Percentiles rank a stretch among this genome's conserved stretches.
phyloP scores from a whole-genome alignment of 495 filamentous ascomycete species.

The Diplogelasinospora grovesii region DNA sequence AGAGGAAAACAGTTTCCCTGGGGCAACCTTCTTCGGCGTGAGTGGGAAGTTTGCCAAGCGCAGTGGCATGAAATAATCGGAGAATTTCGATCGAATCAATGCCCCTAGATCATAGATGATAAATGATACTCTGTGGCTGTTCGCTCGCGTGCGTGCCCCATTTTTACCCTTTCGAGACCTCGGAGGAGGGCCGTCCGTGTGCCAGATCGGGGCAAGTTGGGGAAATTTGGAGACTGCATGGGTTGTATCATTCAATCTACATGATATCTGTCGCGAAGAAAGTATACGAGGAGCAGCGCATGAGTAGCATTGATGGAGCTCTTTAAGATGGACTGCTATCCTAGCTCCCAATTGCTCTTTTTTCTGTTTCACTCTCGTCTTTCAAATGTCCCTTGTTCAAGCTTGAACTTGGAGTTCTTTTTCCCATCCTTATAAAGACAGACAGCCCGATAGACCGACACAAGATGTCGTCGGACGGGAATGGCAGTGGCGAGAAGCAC shows the following conservation, averaged over 20 bases:
- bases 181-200: slow-evolving; percentile 21
- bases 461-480: slow-evolving; percentile 29
- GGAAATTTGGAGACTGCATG: slow-evolving; percentile 5
- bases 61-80: too few relatives aligned
- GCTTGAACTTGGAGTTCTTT: background rate
- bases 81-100: slow-evolving; percentile 8
- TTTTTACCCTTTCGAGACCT: slow-evolving; percentile 18
- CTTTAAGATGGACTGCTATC: slow-evolving; percentile 1
- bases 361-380: background rate
- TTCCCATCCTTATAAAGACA: background rate
- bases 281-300: too few relatives aligned
- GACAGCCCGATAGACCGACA: background rate
- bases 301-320: too few relatives aligned
- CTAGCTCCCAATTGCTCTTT: background rate
- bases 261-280: too few relatives aligned
- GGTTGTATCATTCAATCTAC: background rate
- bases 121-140: too few relatives aligned
- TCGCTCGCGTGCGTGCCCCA: too few relatives aligned
- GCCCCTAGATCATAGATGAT: background rate
- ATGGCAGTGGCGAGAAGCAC: slow-evolving; percentile 20
- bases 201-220: slow-evolving; percentile 2
- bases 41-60: too few relatives aligned
- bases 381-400: slow-evolving; percentile 1
- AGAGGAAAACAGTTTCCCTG: too few relatives aligned
- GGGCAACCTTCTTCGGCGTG: too few relatives aligned